Percentiles rank a stretch among this genome's conserved stretches.
Evolutionary conservation across 805 yeast species (phyloP).

Genomic region (Suhomyces kilbournensis): DNA sequence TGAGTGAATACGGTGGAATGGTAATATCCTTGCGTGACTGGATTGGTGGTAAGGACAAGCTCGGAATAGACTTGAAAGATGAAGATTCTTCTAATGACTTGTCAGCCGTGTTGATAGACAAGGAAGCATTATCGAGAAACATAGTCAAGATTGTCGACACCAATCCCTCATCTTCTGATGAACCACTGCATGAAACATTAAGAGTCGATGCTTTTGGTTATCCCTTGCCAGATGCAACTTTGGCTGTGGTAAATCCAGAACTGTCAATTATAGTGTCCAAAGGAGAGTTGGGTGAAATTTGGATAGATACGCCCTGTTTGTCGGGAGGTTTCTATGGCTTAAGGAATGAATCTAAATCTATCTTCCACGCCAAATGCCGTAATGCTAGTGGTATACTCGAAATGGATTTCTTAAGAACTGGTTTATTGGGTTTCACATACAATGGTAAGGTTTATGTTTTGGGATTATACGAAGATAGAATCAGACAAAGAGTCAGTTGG

Average conservation of each 20-base stretch:
- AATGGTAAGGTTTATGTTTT: conserved; percentile 85
- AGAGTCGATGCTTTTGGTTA: conserved; percentile 90
- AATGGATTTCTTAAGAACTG: conserved; percentile 83
- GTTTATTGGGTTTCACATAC: conserved; percentile 81
- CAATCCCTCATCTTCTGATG: conserved; percentile 50
- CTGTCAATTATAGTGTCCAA: conserved; percentile 69
- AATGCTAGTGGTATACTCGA: conserved; percentile 70
- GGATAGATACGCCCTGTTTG: conserved; percentile 93
- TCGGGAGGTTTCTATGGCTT: conserved; percentile 88
- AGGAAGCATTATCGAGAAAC: conserved; percentile 68
- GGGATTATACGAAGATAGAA: conserved; percentile 88
- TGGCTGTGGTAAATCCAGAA: conserved; percentile 94
- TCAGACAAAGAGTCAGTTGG: conserved; percentile 73
- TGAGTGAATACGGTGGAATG: conserved; percentile 95
- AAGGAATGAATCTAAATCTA: conserved; percentile 60
- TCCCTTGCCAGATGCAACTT: conserved; percentile 90
- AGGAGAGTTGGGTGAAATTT: conserved; percentile 88
- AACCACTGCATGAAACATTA: conserved; percentile 37
- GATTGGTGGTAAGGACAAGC: conserved; percentile 66
- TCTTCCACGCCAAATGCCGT: conserved; percentile 78
- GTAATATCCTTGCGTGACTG: conserved; percentile 90
- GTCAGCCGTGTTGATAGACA: conserved; percentile 69
- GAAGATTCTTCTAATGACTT: conserved; percentile 40
- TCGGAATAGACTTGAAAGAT: conserved; percentile 47
- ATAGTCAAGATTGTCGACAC: conserved; percentile 64